Evolutionary conservation across 305 asterid genomes (phyloP).

Genomic region (Fraxinus dipetala): DNA sequence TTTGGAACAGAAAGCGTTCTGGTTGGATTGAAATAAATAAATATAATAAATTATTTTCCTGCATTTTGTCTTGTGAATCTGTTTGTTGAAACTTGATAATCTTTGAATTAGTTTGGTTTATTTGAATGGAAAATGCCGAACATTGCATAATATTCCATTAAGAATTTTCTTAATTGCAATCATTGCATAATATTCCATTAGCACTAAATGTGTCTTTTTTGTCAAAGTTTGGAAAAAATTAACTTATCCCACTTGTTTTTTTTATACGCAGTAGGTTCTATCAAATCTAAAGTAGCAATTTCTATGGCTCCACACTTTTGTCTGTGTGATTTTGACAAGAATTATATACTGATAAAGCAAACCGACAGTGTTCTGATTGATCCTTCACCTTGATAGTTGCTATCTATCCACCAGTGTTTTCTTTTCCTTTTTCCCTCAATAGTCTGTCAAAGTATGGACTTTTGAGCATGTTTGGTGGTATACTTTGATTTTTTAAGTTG

Average conservation of each 20-base stretch:
- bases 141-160: slow-evolving; percentile 14
- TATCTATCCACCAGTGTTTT: not conserved
- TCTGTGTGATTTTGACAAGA: slow-evolving; percentile 9
- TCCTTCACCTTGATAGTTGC: not conserved
- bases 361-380: slow-evolving; percentile 2
- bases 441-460: not conserved
- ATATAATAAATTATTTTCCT: slow-evolving; percentile 8
- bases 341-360: not conserved
- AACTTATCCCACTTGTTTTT: slow-evolving; percentile 21
- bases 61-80: not conserved
- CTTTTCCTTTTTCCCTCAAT: not conserved
- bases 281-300: slow-evolving; percentile 23
- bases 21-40: slow-evolving; percentile 30
- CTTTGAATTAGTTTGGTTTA: slow-evolving; percentile 12
- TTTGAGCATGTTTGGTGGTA: not conserved
- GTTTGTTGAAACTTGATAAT: slow-evolving; percentile 23
- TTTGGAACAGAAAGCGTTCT: slow-evolving; percentile 29
- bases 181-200: slow-evolving; percentile 25
- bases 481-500: not conserved
- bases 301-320: slow-evolving; percentile 17
- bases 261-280: not conserved
- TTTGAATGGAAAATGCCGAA: slow-evolving; percentile 8
- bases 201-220: slow-evolving; percentile 27
- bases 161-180: slow-evolving; percentile 24
- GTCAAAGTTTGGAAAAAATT: slow-evolving; percentile 32